These are phyloP conservation scores for Quercus parvula DNA, from an alignment of 306 rosid species.

Conservation along the genomic window DNA sequence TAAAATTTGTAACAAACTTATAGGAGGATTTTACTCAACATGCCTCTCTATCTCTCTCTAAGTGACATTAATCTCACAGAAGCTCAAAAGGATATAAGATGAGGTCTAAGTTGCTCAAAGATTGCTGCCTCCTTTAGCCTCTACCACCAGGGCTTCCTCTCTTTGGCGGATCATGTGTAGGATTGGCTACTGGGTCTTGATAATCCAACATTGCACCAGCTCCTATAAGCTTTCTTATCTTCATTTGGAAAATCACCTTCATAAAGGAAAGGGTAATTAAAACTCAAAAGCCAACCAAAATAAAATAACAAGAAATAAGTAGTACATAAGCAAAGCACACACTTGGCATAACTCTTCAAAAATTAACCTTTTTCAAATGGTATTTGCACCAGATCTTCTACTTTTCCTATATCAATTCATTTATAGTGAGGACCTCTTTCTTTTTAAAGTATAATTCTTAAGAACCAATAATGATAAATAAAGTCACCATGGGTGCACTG, in stretches of 20 bases:
- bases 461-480: no score
- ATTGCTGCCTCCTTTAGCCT: slow-evolving; percentile 15
- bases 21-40: neutral
- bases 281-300: no score
- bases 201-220: slow-evolving; percentile 43
- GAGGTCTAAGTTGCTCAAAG: neutral
- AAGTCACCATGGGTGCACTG: no score
- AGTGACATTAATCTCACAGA: neutral
- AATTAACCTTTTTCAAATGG: no score
- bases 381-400: no score
- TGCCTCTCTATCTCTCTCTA: neutral
- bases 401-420: no score
- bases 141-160: slow-evolving; percentile 29
- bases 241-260: slow-evolving; percentile 10
- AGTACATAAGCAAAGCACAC: no score
- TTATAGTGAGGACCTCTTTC: no score
- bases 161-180: slow-evolving; percentile 34
- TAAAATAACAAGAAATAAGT: no score
- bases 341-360: no score
- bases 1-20: neutral
- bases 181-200: slow-evolving; percentile 47
- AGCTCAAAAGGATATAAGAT: neutral
- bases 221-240: slow-evolving; percentile 38
- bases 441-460: no score
- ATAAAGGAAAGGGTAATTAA: neutral